Base-by-base conservation (phyloP, 2,329 filamentous ascomycete species). In the Trichoderma sp. region DNA sequence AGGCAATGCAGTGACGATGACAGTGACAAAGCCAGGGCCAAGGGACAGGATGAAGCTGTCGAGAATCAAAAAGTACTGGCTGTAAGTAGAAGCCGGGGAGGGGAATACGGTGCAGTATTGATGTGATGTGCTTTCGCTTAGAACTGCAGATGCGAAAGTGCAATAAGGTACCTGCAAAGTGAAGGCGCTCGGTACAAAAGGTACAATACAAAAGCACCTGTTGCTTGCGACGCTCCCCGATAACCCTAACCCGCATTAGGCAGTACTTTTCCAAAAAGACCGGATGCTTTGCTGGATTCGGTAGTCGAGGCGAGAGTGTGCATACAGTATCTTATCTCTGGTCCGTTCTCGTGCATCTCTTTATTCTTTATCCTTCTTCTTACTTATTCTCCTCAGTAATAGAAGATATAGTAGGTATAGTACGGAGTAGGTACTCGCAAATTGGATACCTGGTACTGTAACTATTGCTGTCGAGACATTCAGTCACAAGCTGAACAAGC, bases 171-270 rank as follows among this genome's bases (percentile, higher is more conserved):
- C 50, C 13, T 20, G 23, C 47, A 34, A 36, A 34, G 17, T 50
- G 23, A 26, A 30, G 17, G 13, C n/a, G 11, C 59, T 26, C 9
- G 55, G 55, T 58, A 32, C 15, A 17, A 39, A 8, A 17, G 15
- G 39, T 43, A n/a, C 55, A 36, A n/a, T 20, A 39, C 50, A 26
- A n/a, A 28, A 28, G 65, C 36, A 30, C 65, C 47, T 20, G 20
- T 64, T 58, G 17, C 53, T 55, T 50, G 55, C 30, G 64, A 58
- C 17, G 34, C 65, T 59, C 65, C 36, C 36, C 55, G 36, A 59
- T 68, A 61, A 47, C 65, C 55, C 65, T 68, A 68, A 68, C 55
- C 65, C 55, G 9, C 13, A 61, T 68, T 34, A 28, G 55, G 65
- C 36, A 68, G n/a, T 61, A 61, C 36, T 68, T 68, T 7, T 4